Evolutionary conservation across 2,329 filamentous ascomycete genomes (phyloP), one percentile per base, ranked within the genome.

Genomic region (Rhinocladiella similis): DNA sequence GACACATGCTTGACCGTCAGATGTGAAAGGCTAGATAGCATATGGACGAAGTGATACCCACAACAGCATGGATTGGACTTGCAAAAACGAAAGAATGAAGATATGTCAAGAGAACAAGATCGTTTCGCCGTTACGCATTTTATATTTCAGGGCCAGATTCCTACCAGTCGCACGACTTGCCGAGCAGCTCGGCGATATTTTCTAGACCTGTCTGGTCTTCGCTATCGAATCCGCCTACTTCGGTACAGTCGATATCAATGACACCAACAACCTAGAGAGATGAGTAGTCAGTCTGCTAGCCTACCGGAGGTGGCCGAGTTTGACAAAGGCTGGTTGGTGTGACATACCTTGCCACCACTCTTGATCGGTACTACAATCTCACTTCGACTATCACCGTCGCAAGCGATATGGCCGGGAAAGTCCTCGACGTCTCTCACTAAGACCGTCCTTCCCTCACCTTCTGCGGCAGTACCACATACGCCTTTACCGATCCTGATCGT

Each of bases 301-400:
- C 6, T 45, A 22, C 14, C 16, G 16, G n/a, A 22, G 41, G 10
- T 41, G 5, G 14, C 10, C 5, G 13, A 16, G 16, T 14, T 22
- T 3, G n/a, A 7, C 35, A 43, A 13, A 14, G 45, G n/a, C n/a
- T 5, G 18, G 22, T 10, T 22, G 36, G 33, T 1, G 35, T 25
- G 35, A 68, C 72, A 64, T 53, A 74, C 73, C 70, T 75, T 73
- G 33, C 68, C 70, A 16, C 59, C 60, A n/a, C 67, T 62, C 48
- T 76, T 43, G 65, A 79, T 72, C 35, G 77, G 77, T 43, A 79
- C 76, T 13, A 79, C 77, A 65, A 80, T 76, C 67, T 80, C 77
- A 68, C 77, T 79, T 58, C 69, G 68, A 59, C 72, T 78, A 36
- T 76, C 75, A 10, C 72, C 73, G 63, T 79, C 77, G 62, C 77